Conservation (phyloP, 768 basidiomycete species). For the Lentinula aciculospora region DNA sequence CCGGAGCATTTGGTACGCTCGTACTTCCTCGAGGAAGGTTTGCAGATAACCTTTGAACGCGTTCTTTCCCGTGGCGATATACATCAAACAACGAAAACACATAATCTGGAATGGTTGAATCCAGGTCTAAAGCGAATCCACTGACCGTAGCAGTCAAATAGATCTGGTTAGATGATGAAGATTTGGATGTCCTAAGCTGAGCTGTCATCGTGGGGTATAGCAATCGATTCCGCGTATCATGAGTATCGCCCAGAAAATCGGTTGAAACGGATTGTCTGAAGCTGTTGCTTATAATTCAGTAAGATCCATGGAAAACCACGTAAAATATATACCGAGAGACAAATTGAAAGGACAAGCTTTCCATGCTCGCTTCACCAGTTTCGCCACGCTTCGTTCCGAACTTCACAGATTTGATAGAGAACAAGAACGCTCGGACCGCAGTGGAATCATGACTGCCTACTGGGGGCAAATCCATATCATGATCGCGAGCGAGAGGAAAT, state of each 20-base stretch:
- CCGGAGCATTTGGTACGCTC: constrained; percentile 23
- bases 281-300: constrained; percentile 30
- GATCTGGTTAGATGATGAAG: constrained; percentile 43
- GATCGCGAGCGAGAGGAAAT: constrained; percentile 72
- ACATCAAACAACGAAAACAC: constrained; percentile 82
- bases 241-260: constrained; percentile 68
- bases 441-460: constrained; percentile 31
- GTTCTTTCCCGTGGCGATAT: constrained; percentile 75
- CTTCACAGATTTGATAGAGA: constrained; percentile 70
- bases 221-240: constrained; percentile 65
- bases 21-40: constrained; percentile 35
- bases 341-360: constrained; percentile 80
- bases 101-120: constrained; percentile 73
- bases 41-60: constrained; percentile 63
- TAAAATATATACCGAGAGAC: constrained; percentile 50
- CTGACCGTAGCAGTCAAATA: constrained; percentile 67
- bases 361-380: constrained; percentile 70
- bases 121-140: constrained; percentile 82
- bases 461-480: constrained; percentile 46
- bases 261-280: constrained; percentile 70
- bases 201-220: constrained; percentile 80
- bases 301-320: constrained; percentile 3
- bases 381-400: constrained; percentile 75
- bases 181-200: constrained; percentile 53
- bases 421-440: constrained; percentile 75